Conservation (phyloP, 805 yeast genomes). For the Maudiozyma turicensis region DNA sequence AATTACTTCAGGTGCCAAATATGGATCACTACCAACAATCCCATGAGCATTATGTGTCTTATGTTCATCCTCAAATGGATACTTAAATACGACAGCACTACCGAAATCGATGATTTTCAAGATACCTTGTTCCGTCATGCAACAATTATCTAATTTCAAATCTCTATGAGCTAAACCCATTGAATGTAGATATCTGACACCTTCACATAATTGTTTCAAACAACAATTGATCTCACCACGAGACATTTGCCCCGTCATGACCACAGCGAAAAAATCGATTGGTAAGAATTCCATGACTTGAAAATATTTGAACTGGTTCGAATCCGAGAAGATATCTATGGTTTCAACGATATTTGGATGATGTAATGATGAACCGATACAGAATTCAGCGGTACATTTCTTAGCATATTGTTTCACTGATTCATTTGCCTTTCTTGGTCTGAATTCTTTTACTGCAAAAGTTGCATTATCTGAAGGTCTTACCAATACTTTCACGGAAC, state of each 20-base stretch:
- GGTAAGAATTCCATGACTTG: slow-evolving; percentile 86
- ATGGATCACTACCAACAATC: slow-evolving; percentile 79
- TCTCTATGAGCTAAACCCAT: slow-evolving; percentile 80
- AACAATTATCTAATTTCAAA: slow-evolving; percentile 76
- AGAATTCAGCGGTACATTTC: slow-evolving; percentile 81
- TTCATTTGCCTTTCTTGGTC: slow-evolving; percentile 63
- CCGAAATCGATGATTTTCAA: slow-evolving; percentile 77
- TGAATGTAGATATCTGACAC: slow-evolving; percentile 64
- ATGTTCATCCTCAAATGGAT: slow-evolving; percentile 55
- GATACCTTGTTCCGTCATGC: slow-evolving; percentile 62
- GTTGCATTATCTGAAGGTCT: slow-evolving; percentile 61
- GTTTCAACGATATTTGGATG: slow-evolving; percentile 78
- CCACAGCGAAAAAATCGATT: slow-evolving; percentile 75
- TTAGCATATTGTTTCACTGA: slow-evolving; percentile 68
- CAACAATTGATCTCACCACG: slow-evolving; percentile 77
- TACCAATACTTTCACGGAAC: slow-evolving; percentile 63
- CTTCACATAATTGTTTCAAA: slow-evolving; percentile 61
- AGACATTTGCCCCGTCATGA: slow-evolving; percentile 77
- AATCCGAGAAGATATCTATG: slow-evolving; percentile 49
- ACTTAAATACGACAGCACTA: slow-evolving; percentile 70
- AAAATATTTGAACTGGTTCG: slow-evolving; percentile 59
- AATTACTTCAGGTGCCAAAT: slow-evolving; percentile 75
- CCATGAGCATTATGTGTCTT: slow-evolving; percentile 50
- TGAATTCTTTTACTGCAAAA: slow-evolving; percentile 77
- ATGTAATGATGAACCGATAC: slow-evolving; percentile 73